A percentile compares a stretch with the other conserved stretches of the same genome.
These are phyloP conservation scores for Waltergamsia citrina DNA, from an alignment of 2,329 filamentous ascomycete genomes.

Conservation along the genomic window DNA sequence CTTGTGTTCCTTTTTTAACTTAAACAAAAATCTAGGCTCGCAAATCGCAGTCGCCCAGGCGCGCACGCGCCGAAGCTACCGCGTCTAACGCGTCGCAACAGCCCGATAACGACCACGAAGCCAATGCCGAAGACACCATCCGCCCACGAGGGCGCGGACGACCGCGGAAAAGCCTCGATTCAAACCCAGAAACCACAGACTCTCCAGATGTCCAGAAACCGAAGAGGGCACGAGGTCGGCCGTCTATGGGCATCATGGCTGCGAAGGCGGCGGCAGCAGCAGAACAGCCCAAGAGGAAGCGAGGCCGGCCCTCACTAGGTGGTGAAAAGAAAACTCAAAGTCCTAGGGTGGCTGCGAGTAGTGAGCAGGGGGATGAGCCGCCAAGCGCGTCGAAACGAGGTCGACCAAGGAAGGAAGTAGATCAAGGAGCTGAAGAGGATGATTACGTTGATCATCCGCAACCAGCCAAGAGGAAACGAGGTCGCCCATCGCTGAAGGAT, in stretches of 20 bases:
- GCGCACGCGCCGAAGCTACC: conserved; percentile 32
- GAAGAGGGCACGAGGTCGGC: conserved; percentile 16
- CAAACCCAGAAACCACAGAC: conserved; percentile 4
- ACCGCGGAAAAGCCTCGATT: conserved; percentile 3
- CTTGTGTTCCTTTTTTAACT: not conserved
- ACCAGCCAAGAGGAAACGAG: conserved; percentile 9
- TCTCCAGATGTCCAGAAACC: conserved; percentile 3
- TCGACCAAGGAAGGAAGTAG: conserved; percentile 8
- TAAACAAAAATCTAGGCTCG: not conserved
- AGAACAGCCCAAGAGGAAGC: not conserved
- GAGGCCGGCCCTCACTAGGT: conserved; percentile 2
- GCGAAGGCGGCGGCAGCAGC: not conserved
- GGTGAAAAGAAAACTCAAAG: not conserved
- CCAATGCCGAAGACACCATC: conserved; percentile 13
- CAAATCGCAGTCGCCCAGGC: conserved; percentile 21
- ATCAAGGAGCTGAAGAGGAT: not conserved
- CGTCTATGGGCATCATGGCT: conserved; percentile 5
- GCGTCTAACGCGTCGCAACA: conserved; percentile 10
- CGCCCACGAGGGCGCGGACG: conserved; percentile 10
- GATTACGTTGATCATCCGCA: not conserved
- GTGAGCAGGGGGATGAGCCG: conserved; percentile 11
- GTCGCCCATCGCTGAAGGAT: conserved; percentile 15
- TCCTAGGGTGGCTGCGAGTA: too few species aligned
- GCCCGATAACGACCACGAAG: conserved; percentile 12
- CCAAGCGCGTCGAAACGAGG: conserved; percentile 26